A percentile compares a stretch with the other conserved stretches of the same genome.
Conservation (phyloP, 306 rosid genomes). For the Dryas alaskensis region DNA sequence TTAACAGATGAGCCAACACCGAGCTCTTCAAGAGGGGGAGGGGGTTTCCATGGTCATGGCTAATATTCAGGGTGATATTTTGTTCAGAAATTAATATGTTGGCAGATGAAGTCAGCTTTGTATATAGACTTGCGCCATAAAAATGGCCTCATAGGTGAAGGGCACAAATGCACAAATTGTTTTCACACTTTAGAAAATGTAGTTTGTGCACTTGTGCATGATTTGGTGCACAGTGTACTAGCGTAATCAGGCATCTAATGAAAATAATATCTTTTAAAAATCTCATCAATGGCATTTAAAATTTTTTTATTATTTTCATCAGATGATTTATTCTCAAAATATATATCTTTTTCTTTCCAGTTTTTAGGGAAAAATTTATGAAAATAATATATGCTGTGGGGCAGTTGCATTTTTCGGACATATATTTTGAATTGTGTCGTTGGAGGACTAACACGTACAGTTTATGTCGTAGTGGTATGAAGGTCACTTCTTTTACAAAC, state of each 20-base stretch:
- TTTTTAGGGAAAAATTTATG: too few relatives aligned
- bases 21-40: conserved; percentile 41
- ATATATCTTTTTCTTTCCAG: background rate
- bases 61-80: conserved; percentile 31
- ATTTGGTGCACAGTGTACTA: background rate
- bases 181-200: conserved; percentile 17
- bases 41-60: conserved; percentile 31
- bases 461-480: too few relatives aligned
- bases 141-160: conserved; percentile 32
- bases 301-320: background rate
- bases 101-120: conserved; percentile 33
- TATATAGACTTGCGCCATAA: conserved; percentile 38
- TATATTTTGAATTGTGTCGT: too few relatives aligned
- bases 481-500: too few relatives aligned
- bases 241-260: background rate
- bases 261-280: background rate
- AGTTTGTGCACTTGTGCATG: conserved; percentile 25
- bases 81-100: conserved; percentile 10
- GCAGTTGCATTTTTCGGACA: too few relatives aligned
- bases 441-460: too few relatives aligned
- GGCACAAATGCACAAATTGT: conserved; percentile 24
- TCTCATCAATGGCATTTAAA: background rate
- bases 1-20: conserved; percentile 52
- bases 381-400: too few relatives aligned
- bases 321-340: background rate